phyloP scores from a whole-genome alignment of 257 asterid species.

The Scutellaria baicalensis region DNA sequence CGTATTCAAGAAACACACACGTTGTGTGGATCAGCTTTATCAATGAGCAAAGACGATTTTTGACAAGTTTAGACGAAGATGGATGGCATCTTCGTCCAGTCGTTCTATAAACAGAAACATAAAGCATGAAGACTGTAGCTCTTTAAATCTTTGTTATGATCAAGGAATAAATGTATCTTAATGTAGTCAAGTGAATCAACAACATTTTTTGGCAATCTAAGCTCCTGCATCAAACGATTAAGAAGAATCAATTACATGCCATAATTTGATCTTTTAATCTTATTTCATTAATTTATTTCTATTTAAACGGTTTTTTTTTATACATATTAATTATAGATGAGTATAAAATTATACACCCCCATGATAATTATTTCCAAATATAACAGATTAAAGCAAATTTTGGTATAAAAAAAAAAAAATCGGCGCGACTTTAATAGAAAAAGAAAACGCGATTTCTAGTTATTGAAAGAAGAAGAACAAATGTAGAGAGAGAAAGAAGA shows the following conservation, averaged over 20 bases:
- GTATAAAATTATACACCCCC: too few relatives aligned
- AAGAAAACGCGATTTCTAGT: not conserved
- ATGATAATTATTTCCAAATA: too few relatives aligned
- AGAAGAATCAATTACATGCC: not conserved
- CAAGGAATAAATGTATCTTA: not conserved
- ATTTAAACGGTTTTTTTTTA: too few relatives aligned
- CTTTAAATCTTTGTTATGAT: not conserved
- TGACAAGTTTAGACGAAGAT: not conserved
- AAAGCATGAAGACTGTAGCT: constrained; percentile 2
- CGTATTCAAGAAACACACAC: not conserved
- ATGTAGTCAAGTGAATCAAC: not conserved
- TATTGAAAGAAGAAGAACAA: not conserved
- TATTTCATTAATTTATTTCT: not conserved
- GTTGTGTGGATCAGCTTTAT: too few relatives aligned
- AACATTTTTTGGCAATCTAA: constrained; percentile 10
- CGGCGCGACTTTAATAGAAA: not conserved
- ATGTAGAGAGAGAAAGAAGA: not conserved
- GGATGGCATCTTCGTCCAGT: not conserved
- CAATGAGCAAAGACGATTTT: not conserved
- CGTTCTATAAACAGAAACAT: not conserved
- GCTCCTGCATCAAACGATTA: constrained; percentile 3
- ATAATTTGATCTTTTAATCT: not conserved
- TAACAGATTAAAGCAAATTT: too few relatives aligned
- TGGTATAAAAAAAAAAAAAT: too few relatives aligned
- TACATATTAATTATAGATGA: too few relatives aligned